Evolutionary conservation across 1,284 basidiomycete species (phyloP), one percentile per base, ranked within the genome.

Genomic region (Heliocybe sulcata): DNA sequence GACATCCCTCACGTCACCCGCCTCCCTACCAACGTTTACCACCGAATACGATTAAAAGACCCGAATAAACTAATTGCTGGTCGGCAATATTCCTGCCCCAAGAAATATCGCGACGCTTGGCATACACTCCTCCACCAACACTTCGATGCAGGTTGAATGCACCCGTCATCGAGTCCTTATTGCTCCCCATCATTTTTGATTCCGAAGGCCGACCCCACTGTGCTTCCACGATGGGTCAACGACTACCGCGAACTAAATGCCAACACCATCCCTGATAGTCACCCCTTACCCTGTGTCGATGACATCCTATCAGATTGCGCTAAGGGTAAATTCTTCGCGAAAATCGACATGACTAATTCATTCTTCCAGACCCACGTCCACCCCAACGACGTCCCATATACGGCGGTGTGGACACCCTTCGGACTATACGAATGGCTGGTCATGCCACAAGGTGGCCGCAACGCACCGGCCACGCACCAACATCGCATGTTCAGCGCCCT

Each of bases 381-480:
- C 52, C 67, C 68, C 0, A 69, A 73, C 27, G 60, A 73, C 50
- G 63, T 73, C 1, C 55, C 62, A 6, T 63, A 66, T 20, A 76
- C 73, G 0, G 75, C 72, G 0, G 67, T 77, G 0, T 58, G 54
- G 1, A 76, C 73, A 0, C 72, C 70, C 0, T 66, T 68, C 23
- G 72, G 74, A 0, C 57, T 72, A 0, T 75, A 68, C 45, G 68
- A 76, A 54, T 76, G 72, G 73, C 11, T 60, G 0, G 73, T 76
- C 0, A 77, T 76, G 75, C 73, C 72, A 0, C 65, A 69, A 59
- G 75, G 74, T 0, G 58, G 66, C 11, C 55, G 62, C 2, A 76
- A 76, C 53, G 63, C 73, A 0, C 72, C 71, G 0, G 59, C 72
- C 0, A 70, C 67, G 0, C 71, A 75, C 52, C 73, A 76, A 53